Evolutionary conservation across 2,329 filamentous ascomycete genomes (phyloP).

Genomic region (Penicillium occitanis): DNA sequence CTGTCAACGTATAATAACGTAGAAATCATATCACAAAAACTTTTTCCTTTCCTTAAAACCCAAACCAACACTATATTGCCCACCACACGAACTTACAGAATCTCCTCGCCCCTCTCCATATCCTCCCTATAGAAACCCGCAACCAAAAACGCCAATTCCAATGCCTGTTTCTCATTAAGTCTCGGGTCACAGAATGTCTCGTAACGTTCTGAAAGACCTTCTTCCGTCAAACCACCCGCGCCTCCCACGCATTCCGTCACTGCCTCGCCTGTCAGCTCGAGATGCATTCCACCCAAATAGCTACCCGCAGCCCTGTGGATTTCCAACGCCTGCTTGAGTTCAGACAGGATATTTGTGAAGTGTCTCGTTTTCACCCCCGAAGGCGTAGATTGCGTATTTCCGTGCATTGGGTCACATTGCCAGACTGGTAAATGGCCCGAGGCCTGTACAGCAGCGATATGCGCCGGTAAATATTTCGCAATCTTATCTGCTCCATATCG

Average conservation of each 20-base stretch:
- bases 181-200: constrained; percentile 94
- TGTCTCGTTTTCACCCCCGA: constrained; percentile 86
- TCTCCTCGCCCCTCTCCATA: constrained; percentile 25
- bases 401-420: constrained; percentile 99
- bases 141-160: constrained; percentile 91
- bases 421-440: constrained; percentile 79
- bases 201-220: constrained; percentile 86
- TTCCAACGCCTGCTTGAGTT: constrained; percentile 76
- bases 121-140: constrained; percentile 72
- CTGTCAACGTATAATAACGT: not conserved
- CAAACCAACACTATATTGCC: not conserved
- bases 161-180: constrained; percentile 94
- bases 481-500: constrained; percentile 85
- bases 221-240: constrained; percentile 80
- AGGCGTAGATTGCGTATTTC: constrained; percentile 66
- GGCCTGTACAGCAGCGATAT: constrained; percentile 84
- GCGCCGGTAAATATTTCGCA: constrained; percentile 69
- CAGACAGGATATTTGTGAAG: constrained; percentile 85
- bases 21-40: not conserved
- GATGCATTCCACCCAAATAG: constrained; percentile 88
- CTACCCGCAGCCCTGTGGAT: constrained; percentile 83
- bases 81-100: not conserved
- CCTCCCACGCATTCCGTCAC: constrained; percentile 96
- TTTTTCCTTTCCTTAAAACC: not conserved
- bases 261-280: constrained; percentile 92